Conservation (phyloP, 805 yeast genomes). For the Yarrowia sp. region DNA sequence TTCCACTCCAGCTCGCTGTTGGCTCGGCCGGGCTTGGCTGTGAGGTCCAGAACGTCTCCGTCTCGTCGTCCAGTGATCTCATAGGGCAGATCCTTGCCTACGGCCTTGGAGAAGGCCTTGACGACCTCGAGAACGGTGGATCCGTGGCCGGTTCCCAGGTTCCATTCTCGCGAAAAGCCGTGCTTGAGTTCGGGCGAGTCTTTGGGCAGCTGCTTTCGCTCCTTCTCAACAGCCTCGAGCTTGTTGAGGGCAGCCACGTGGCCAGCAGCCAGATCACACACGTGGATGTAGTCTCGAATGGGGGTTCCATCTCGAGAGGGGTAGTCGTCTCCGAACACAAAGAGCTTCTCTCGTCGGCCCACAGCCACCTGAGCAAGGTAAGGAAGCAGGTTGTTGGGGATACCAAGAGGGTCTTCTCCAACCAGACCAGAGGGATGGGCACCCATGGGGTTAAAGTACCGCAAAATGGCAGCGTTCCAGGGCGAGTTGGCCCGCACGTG, state of each 20-base stretch:
- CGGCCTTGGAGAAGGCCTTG: conserved; percentile 67
- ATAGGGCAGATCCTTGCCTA: conserved; percentile 68
- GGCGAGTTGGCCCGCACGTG: conserved; percentile 53
- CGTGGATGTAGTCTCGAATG: conserved; percentile 81
- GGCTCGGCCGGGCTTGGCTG: conserved; percentile 75
- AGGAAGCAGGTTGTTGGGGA: conserved; percentile 79
- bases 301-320: conserved; percentile 80
- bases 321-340: conserved; percentile 77
- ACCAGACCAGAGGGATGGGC: conserved; percentile 82
- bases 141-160: conserved; percentile 83
- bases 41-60: conserved; percentile 78
- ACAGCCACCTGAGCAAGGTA: conserved; percentile 79
- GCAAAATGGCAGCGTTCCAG: conserved; percentile 61
- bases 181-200: conserved; percentile 44
- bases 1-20: conserved; percentile 69
- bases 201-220: conserved; percentile 40
- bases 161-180: conserved; percentile 78
- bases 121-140: conserved; percentile 76
- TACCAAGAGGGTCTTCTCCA: conserved; percentile 82
- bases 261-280: conserved; percentile 78
- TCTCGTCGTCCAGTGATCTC: conserved; percentile 71
- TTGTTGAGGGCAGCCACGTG: conserved; percentile 74
- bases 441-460: conserved; percentile 86
- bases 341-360: conserved; percentile 69
- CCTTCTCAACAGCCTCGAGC: conserved; percentile 50